phyloP scores from a whole-genome alignment of 129 eudicot genomes.

The Centaurea solstitialis region DNA sequence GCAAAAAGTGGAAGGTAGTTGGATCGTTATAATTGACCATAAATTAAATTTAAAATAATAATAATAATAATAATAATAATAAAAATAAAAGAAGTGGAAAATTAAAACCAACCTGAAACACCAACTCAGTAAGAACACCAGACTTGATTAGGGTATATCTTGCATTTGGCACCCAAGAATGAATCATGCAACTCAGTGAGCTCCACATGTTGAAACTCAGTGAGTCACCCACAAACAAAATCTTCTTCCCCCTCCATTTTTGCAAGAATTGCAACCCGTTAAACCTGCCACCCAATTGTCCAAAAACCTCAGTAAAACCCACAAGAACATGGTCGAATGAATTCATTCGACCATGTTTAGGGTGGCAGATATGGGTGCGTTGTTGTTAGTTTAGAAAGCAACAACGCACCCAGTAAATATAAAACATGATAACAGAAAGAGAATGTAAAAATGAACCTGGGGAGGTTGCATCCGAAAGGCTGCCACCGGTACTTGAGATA shows the following conservation, averaged over 20 bases:
- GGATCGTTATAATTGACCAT: slow-evolving; percentile 31
- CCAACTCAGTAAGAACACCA: slow-evolving; percentile 46
- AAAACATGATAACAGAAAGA: not conserved
- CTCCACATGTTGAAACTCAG: slow-evolving; percentile 81
- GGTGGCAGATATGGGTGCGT: not conserved
- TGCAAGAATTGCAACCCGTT: slow-evolving; percentile 61
- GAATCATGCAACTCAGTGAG: slow-evolving; percentile 78
- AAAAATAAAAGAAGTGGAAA: not conserved
- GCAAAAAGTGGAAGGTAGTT: slow-evolving; percentile 24
- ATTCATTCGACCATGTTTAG: not conserved
- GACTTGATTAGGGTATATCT: slow-evolving; percentile 35
- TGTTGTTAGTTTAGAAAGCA: not conserved
- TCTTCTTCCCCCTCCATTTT: slow-evolving; percentile 69
- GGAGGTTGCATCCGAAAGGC: slow-evolving; percentile 66
- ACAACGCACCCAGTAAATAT: not conserved
- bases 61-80: no score
- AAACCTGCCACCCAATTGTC: slow-evolving; percentile 43
- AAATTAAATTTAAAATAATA: no score
- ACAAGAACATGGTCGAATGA: not conserved
- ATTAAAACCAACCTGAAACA: slow-evolving; percentile 55
- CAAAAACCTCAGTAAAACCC: not conserved
- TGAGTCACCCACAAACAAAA: slow-evolving; percentile 86
- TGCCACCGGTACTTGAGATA: slow-evolving; percentile 84
- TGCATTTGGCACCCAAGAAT: slow-evolving; percentile 67
- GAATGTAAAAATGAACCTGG: slow-evolving; percentile 31